Evolutionary conservation across 805 yeast genomes (phyloP).

Genomic region (Sugiyamaella qingdaonensis): DNA sequence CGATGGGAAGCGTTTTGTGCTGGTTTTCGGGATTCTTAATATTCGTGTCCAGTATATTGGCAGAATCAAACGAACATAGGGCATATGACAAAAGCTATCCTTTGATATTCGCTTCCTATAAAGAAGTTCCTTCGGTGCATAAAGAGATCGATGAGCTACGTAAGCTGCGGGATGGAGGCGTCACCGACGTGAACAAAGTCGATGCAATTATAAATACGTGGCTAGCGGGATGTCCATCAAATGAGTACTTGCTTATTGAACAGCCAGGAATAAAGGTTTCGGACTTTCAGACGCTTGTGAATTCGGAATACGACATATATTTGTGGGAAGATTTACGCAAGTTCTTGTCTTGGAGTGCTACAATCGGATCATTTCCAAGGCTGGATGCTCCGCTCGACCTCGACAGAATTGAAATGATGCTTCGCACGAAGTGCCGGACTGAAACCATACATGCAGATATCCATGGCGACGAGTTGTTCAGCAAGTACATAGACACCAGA

Average conservation of each 20-base stretch:
- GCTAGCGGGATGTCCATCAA: constrained; percentile 43
- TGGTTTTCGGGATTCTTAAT: not conserved
- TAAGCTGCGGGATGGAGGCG: constrained; percentile 16
- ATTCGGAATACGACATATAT: constrained; percentile 2
- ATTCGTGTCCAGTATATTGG: not conserved
- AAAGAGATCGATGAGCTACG: constrained; percentile 16
- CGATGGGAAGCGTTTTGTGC: not conserved
- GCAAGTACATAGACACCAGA: constrained; percentile 53
- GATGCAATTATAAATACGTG: constrained; percentile 29
- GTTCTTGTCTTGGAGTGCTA: constrained; percentile 19
- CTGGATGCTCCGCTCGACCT: constrained; percentile 35
- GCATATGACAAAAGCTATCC: constrained; percentile 11
- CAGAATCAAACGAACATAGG: not conserved
- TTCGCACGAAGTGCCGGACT: constrained; percentile 48
- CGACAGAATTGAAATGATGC: constrained; percentile 38
- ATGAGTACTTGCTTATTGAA: constrained; percentile 50
- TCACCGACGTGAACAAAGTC: constrained; percentile 12
- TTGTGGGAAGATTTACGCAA: constrained; percentile 21
- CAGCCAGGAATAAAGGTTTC: constrained; percentile 49
- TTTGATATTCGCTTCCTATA: constrained; percentile 16
- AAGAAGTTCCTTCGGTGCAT: constrained; percentile 20
- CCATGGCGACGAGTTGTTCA: constrained; percentile 23
- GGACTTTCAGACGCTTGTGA: constrained; percentile 39
- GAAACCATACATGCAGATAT: constrained; percentile 37
- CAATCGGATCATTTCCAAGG: constrained; percentile 26